These are phyloP conservation scores for Paragyromitra xinjiangensis DNA, from an alignment of 495 filamentous ascomycete genomes.

Conservation along the genomic window DNA sequence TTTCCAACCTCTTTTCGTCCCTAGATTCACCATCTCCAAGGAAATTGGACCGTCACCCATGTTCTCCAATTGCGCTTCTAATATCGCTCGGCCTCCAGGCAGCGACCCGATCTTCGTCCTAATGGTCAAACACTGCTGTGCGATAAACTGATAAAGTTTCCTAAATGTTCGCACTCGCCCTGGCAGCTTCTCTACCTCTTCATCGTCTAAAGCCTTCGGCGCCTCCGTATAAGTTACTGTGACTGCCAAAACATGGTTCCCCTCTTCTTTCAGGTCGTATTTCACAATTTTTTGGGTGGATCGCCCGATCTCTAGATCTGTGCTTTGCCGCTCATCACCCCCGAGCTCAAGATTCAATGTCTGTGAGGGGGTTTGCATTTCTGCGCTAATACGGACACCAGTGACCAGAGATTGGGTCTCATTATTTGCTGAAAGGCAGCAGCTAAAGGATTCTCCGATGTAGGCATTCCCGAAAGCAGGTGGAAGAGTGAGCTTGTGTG, in stretches of 20 bases:
- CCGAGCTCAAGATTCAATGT: conserved; percentile 67
- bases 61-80: conserved; percentile 97
- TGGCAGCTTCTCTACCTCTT: conserved; percentile 67
- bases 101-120: conserved; percentile 82
- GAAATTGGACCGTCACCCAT: conserved; percentile 74
- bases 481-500: conserved; percentile 78
- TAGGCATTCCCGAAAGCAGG: conserved; percentile 93
- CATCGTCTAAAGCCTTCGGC: conserved; percentile 57
- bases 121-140: conserved; percentile 86
- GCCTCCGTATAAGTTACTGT: conserved; percentile 78
- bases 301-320: conserved; percentile 69
- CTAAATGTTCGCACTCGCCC: conserved; percentile 85
- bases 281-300: conserved; percentile 83
- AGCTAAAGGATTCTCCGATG: conserved; percentile 93
- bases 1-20: conserved; percentile 62
- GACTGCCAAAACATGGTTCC: conserved; percentile 90
- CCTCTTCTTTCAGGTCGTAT: conserved; percentile 92
- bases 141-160: conserved; percentile 96
- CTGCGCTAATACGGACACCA: conserved; percentile 82
- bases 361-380: conserved; percentile 89
- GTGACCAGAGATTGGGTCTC: conserved; percentile 64
- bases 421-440: conserved; percentile 93
- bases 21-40: conserved; percentile 67
- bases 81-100: conserved; percentile 60
- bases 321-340: conserved; percentile 58